These are phyloP conservation scores for Tricholoma hemisulphureum DNA, from an alignment of 768 basidiomycete genomes.

Conservation along the genomic window DNA sequence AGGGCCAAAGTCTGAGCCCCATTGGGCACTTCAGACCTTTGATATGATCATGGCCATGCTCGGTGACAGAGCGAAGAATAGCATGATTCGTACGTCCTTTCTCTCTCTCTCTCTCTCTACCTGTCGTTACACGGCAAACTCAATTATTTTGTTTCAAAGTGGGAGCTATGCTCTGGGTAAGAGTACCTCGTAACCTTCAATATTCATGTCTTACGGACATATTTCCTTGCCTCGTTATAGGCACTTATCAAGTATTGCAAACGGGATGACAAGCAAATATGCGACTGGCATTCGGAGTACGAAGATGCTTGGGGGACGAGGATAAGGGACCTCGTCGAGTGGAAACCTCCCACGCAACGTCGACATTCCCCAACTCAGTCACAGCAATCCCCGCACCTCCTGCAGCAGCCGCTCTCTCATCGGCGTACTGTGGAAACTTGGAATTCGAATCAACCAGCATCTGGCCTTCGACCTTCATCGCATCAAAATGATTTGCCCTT, in stretches of 20 bases:
- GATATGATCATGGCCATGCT: conserved; percentile 46
- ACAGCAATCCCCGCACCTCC: conserved; percentile 15
- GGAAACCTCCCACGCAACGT: conserved; percentile 34
- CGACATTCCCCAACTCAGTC: conserved; percentile 8
- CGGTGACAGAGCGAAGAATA: conserved; percentile 50
- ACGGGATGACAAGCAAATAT: conserved; percentile 52
- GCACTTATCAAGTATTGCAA: conserved; percentile 65
- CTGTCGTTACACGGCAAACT: background rate
- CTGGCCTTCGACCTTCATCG: conserved; percentile 25
- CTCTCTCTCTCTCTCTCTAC: too few relatives aligned
- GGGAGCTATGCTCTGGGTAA: conserved; percentile 62
- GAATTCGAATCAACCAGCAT: conserved; percentile 18
- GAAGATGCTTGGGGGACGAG: conserved; percentile 67
- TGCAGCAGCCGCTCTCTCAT: conserved; percentile 14
- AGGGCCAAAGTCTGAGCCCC: conserved; percentile 36
- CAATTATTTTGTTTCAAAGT: conserved; percentile 38
- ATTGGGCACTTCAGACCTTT: conserved; percentile 43
- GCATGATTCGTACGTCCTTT: conserved; percentile 39
- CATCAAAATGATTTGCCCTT: conserved; percentile 31
- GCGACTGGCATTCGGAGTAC: conserved; percentile 61
- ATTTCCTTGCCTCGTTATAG: conserved; percentile 32
- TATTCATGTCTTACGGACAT: conserved; percentile 9
- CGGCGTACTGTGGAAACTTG: conserved; percentile 35
- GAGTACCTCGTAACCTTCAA: conserved; percentile 15
- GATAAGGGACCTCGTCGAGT: conserved; percentile 47